phyloP scores from a whole-genome alignment of 345 rosid species.

The Eutrema yunnanense region DNA sequence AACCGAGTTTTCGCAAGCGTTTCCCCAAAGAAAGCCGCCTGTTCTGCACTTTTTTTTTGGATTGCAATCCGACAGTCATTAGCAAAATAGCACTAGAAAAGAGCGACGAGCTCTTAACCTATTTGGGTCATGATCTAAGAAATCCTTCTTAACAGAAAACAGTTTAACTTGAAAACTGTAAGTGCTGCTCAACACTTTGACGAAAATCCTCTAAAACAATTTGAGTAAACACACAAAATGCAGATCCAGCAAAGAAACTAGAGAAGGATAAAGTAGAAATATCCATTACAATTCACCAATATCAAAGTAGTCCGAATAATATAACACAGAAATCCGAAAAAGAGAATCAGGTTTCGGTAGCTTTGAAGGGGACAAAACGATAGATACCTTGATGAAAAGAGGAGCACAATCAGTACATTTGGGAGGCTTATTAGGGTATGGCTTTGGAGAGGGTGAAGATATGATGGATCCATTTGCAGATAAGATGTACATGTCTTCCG shows the following conservation, averaged over 20 bases:
- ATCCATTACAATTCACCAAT: conserved; percentile 1
- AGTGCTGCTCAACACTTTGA: neutral
- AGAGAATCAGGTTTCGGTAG: neutral
- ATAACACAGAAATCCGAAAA: neutral
- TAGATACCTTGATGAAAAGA: conserved; percentile 79
- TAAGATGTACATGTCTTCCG: conserved; percentile 84
- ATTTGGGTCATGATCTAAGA: neutral
- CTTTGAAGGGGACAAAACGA: neutral
- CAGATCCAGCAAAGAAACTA: neutral
- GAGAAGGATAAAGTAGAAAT: neutral
- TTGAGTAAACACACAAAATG: neutral
- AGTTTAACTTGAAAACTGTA: neutral
- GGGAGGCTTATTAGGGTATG: conserved; percentile 79
- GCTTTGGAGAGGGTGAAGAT: conserved; percentile 74
- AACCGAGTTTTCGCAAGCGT: conserved; percentile 31
- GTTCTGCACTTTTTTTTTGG: conserved; percentile 27
- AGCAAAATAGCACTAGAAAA: conserved; percentile 9
- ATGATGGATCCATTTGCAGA: conserved; percentile 58
- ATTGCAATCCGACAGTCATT: conserved; percentile 15
- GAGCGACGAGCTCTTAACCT: conserved; percentile 15
- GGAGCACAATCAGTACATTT: conserved; percentile 91
- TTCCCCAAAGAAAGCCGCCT: conserved; percentile 32
- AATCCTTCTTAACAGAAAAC: neutral
- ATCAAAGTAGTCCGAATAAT: neutral
- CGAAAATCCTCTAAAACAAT: neutral